phyloP scores from a whole-genome alignment of 1,284 basidiomycete species.

The Trichosporon sp. region DNA sequence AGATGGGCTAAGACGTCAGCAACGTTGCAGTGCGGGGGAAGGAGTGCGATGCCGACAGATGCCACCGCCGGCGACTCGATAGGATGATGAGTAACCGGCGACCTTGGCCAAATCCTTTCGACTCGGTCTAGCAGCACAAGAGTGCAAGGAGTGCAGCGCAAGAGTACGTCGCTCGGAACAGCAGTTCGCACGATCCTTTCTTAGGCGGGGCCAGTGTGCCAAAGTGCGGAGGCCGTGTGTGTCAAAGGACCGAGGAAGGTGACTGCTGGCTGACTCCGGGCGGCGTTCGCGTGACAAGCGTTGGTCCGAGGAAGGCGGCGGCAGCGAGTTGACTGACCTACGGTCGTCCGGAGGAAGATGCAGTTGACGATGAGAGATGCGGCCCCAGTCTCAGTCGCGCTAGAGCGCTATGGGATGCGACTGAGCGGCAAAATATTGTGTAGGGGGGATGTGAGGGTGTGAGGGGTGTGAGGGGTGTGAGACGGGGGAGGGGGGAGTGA shows the following conservation, averaged over 20 bases:
- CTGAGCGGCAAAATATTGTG: not conserved
- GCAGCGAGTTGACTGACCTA: not conserved
- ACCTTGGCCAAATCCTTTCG: not conserved
- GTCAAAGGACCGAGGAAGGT: not conserved
- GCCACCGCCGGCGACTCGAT: not conserved
- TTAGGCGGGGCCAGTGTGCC: not conserved
- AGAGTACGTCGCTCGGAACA: not conserved
- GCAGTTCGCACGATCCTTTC: not conserved
- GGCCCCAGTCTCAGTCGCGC: not conserved
- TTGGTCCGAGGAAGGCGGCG: not conserved
- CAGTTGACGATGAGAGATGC: not conserved
- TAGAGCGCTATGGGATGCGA: not conserved
- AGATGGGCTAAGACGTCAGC: slow-evolving; percentile 18
- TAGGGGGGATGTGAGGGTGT: too few species aligned
- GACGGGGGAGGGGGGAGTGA: not conserved
- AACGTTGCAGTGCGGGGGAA: too few species aligned
- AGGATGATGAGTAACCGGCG: not conserved
- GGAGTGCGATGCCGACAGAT: not conserved
- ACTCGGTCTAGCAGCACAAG: not conserved
- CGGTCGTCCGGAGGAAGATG: not conserved
- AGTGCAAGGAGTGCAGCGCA: too few species aligned
- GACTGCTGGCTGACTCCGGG: too few species aligned
- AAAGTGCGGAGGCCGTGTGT: not conserved
- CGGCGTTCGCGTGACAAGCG: not conserved
- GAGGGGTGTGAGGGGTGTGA: not conserved